Base-by-base conservation (phyloP, 1,284 basidiomycete species). In the Austroboletus olivaceoglutinosus region DNA sequence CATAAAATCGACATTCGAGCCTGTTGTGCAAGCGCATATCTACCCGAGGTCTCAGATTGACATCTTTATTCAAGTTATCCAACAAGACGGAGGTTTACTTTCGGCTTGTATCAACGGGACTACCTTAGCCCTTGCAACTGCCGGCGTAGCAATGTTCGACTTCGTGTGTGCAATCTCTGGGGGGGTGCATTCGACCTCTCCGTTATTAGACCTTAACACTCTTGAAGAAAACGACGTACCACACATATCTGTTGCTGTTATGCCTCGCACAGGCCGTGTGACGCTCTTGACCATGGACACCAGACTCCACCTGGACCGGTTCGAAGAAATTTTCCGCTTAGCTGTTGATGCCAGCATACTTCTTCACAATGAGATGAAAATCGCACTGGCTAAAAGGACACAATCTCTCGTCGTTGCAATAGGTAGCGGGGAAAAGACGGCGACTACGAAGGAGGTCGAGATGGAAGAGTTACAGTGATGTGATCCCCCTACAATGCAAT, bases 21-120 rank as follows among this genome's bases (percentile, higher is more conserved):
- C 95, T 38, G 92, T 97, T 47, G 82, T 99, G 36, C 90, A 95
- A 67, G 89, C 89, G 2, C 82, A 82, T 57, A 80, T 98, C 43
- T 98, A 96, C 70, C 96, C 96, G 8, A 86, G 96, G 46, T 91
- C 91, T 27, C 86, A 95, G 68, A 96, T 99, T 68, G 91, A 97
- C 70, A 87, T 99, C 53, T 91, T 89, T 69, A 80, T 99, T 12
- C 92, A 96, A 68, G 87, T 99, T 29, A 75, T 97, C 40, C 89
- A 95, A 61, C 90, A 95, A 65, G 96, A 99, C 64, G 96, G 96
- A 29, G 90, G 91, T 0, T 76, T 98, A 34, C 80, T 99, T n/a
- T 90, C 93, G 48, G 86, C 94, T 5, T 89, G 93, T 56, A 91
- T 99, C 65, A 99, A 99, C 69, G 94, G 89, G 21, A 92, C 93